A percentile compares a stretch with the other conserved stretches of the same genome.
These are phyloP conservation scores for Combretum micranthum DNA, from an alignment of 345 rosid genomes.

Conservation along the genomic window DNA sequence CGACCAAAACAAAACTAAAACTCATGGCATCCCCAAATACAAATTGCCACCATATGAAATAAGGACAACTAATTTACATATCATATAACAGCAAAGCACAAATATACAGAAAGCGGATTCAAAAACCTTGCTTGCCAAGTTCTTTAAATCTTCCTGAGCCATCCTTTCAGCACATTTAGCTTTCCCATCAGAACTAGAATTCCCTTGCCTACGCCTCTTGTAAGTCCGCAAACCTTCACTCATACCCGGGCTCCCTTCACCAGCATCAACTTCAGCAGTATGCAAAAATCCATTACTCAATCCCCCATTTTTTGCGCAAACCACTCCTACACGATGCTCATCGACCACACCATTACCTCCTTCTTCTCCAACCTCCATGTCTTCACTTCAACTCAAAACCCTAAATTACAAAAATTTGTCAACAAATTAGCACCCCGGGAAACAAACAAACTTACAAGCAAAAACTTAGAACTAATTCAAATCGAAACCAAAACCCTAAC, in stretches of 20 bases:
- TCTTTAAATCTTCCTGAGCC: slow-evolving; percentile 28
- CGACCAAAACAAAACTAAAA: too few species aligned
- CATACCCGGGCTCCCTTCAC: slow-evolving; percentile 31
- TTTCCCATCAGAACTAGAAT: slow-evolving; percentile 29
- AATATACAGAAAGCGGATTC: background rate
- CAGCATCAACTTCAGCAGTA: slow-evolving; percentile 25
- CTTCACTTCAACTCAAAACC: slow-evolving; percentile 10
- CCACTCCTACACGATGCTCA: slow-evolving; percentile 17
- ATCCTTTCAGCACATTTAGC: slow-evolving; percentile 23
- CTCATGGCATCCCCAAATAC: too few species aligned
- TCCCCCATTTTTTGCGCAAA: slow-evolving; percentile 25
- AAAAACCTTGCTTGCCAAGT: slow-evolving; percentile 41
- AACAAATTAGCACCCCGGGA: slow-evolving; percentile 13
- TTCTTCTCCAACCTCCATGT: slow-evolving; percentile 43
- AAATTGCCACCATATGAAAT: background rate
- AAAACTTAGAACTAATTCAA: too few species aligned
- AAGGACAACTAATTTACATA: background rate
- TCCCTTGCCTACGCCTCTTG: slow-evolving; percentile 59
- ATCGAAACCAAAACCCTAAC: too few species aligned
- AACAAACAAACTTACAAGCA: too few species aligned
- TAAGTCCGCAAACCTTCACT: slow-evolving; percentile 44
- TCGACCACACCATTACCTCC: slow-evolving; percentile 28
- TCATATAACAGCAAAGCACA: slow-evolving; percentile 1
- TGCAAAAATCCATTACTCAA: slow-evolving; percentile 27
- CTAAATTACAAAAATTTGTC: slow-evolving; percentile 11